phyloP scores from a whole-genome alignment of 2,329 filamentous ascomycete genomes.

The Davidsoniella australis region DNA sequence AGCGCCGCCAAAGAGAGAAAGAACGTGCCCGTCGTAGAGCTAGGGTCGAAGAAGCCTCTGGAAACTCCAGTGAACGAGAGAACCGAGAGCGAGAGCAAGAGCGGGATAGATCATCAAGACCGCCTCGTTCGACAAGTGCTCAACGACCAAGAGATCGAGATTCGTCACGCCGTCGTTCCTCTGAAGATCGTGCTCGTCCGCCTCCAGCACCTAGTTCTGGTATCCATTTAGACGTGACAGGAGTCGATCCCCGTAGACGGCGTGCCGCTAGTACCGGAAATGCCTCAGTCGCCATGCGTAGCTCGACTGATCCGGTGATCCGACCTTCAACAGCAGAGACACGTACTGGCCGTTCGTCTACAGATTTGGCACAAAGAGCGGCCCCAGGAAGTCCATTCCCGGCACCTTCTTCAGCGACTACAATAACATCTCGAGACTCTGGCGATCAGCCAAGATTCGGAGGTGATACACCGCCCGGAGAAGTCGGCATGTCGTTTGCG shows the following conservation, averaged over 20 bases:
- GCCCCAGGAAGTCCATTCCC: too few species aligned
- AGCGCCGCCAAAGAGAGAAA: slow-evolving; percentile 50
- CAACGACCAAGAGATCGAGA: slow-evolving; percentile 17
- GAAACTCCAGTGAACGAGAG: too few species aligned
- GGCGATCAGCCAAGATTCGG: background rate
- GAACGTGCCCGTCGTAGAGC: slow-evolving; percentile 17
- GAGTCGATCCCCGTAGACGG: slow-evolving; percentile 28
- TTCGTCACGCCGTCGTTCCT: slow-evolving; percentile 23
- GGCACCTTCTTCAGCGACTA: background rate
- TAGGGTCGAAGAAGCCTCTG: background rate
- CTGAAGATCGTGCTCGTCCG: slow-evolving; percentile 34
- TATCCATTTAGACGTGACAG: slow-evolving; percentile 26
- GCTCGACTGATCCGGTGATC: slow-evolving; percentile 31
- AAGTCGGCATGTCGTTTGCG: slow-evolving; percentile 6
- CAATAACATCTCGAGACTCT: background rate
- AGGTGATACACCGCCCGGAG: background rate
- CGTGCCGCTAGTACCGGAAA: slow-evolving; percentile 33
- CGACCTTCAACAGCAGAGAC: slow-evolving; percentile 26
- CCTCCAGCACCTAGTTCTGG: slow-evolving; percentile 29
- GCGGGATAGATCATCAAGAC: slow-evolving; percentile 11
- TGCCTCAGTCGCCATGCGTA: slow-evolving; percentile 20
- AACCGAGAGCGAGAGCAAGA: slow-evolving; percentile 2
- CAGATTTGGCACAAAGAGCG: slow-evolving; percentile 36
- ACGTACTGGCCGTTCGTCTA: slow-evolving; percentile 44
- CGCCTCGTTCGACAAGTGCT: slow-evolving; percentile 18